A percentile compares a stretch with the other conserved stretches of the same genome.
Conservation (phyloP, 768 basidiomycete genomes). For the Collybiopsis confluens region DNA sequence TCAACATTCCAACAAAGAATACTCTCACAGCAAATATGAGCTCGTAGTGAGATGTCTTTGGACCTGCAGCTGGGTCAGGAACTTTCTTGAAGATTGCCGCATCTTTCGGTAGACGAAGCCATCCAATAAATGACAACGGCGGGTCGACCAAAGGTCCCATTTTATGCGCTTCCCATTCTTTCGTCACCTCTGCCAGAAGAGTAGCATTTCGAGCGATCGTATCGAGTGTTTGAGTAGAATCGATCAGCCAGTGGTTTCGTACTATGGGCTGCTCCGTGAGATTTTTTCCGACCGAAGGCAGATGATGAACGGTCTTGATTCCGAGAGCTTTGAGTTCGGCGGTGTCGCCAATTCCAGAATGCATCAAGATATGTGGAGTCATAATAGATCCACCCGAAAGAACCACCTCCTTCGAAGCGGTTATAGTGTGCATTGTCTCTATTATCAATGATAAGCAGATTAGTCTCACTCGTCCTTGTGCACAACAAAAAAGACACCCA, state of each 20-base stretch:
- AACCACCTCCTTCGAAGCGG: conserved; percentile 19
- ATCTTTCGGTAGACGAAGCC: conserved; percentile 15
- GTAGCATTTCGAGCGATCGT: conserved; percentile 19
- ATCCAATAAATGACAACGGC: conserved; percentile 15
- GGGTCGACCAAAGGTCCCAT: conserved; percentile 19
- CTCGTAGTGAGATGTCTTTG: conserved; percentile 18
- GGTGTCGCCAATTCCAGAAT: conserved; percentile 19
- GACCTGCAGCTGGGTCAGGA: conserved; percentile 21
- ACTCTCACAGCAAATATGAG: conserved; percentile 16
- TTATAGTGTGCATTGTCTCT: conserved; percentile 2
- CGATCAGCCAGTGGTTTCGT: conserved; percentile 19
- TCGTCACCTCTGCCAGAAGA: conserved; percentile 16
- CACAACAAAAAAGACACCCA: background rate
- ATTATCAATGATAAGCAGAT: background rate
- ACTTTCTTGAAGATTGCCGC: conserved; percentile 13
- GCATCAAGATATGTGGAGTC: conserved; percentile 20
- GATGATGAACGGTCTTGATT: conserved; percentile 22
- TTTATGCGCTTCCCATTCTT: conserved; percentile 22
- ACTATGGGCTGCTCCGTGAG: conserved; percentile 27
- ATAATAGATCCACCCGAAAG: conserved; percentile 24
- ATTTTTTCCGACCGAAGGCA: conserved; percentile 33
- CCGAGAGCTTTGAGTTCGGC: conserved; percentile 17
- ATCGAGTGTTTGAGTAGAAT: conserved; percentile 23
- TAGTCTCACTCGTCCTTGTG: background rate
- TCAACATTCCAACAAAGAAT: background rate